These are phyloP conservation scores for Chaetomium sp. DNA, from an alignment of 2,329 filamentous ascomycete genomes.

Conservation along the genomic window DNA sequence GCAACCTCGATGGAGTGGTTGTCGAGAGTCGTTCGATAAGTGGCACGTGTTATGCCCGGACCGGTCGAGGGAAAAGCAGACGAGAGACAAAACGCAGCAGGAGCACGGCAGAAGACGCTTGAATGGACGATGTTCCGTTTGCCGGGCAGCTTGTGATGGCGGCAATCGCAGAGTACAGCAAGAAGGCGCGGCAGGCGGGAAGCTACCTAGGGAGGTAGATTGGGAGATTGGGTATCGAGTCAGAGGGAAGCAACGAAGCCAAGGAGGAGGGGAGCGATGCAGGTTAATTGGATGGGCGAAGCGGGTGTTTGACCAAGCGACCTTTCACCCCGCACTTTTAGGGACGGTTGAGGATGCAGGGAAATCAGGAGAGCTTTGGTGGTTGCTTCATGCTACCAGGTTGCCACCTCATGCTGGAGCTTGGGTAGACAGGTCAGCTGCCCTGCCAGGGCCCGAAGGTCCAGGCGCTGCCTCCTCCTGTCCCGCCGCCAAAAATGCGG, in stretches of 20 bases:
- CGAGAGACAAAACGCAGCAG: conserved; percentile 19
- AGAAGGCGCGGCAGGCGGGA: conserved; percentile 19
- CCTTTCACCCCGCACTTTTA: conserved; percentile 33
- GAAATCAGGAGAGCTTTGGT: conserved; percentile 13
- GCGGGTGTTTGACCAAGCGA: conserved; percentile 21
- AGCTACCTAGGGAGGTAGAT: conserved; percentile 20
- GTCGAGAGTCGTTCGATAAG: conserved; percentile 15
- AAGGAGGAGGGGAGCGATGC: conserved; percentile 31
- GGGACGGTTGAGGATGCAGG: conserved; percentile 16
- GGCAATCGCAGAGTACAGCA: conserved; percentile 22
- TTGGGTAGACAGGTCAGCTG: conserved; percentile 21
- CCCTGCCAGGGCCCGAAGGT: conserved; percentile 21
- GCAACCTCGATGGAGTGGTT: not conserved
- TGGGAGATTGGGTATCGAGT: conserved; percentile 17
- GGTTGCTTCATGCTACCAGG: conserved; percentile 8
- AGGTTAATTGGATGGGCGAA: conserved; percentile 32
- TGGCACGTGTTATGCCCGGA: conserved; percentile 8
- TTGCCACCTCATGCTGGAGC: not conserved
- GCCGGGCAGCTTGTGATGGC: conserved; percentile 28
- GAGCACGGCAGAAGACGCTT: conserved; percentile 30
- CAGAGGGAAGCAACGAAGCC: conserved; percentile 12
- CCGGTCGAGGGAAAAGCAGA: not conserved
- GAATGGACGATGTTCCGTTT: conserved; percentile 17
- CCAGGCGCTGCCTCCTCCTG: conserved; percentile 12
- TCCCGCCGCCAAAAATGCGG: conserved; percentile 24